phyloP scores from a whole-genome alignment of 805 yeast genomes.

The Clavispora asparagi region DNA sequence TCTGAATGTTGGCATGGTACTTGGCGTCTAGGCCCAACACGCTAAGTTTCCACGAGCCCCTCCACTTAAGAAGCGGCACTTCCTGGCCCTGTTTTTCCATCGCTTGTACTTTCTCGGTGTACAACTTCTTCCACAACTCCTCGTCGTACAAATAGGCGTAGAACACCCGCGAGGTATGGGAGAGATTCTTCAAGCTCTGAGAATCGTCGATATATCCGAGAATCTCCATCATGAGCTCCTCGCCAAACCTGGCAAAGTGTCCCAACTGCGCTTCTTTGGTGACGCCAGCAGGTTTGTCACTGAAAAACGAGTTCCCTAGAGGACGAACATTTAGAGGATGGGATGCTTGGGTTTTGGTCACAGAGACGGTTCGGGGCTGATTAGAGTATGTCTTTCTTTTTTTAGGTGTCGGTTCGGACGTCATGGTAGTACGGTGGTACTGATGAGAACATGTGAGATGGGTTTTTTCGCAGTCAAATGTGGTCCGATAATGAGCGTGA shows the following conservation, averaged over 20 bases:
- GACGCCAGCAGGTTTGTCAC: conserved; percentile 6
- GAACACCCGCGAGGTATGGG: conserved; percentile 58
- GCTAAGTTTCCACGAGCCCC: conserved; percentile 77
- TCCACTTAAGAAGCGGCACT: conserved; percentile 43
- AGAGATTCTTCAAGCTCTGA: conserved; percentile 44
- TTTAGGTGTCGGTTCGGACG: background rate
- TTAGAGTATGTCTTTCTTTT: background rate
- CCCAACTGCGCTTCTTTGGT: conserved; percentile 45
- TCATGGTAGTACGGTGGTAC: background rate
- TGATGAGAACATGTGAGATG: background rate
- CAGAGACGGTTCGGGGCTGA: conserved; percentile 3
- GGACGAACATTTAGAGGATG: conserved; percentile 18
- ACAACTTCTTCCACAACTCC: conserved; percentile 72
- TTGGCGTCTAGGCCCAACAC: conserved; percentile 32
- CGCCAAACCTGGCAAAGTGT: conserved; percentile 45
- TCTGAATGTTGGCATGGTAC: conserved; percentile 42
- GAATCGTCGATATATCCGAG: conserved; percentile 45
- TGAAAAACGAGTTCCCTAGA: conserved; percentile 12
- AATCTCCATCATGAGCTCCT: conserved; percentile 56
- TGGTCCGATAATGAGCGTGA: background rate
- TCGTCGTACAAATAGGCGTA: conserved; percentile 74
- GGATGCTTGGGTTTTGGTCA: conserved; percentile 4
- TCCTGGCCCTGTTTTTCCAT: conserved; percentile 8
- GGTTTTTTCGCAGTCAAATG: conserved; percentile 4
- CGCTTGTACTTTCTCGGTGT: conserved; percentile 18